Conservation (phyloP, 2,329 filamentous ascomycete genomes). For the Aureobasidium zeae region DNA sequence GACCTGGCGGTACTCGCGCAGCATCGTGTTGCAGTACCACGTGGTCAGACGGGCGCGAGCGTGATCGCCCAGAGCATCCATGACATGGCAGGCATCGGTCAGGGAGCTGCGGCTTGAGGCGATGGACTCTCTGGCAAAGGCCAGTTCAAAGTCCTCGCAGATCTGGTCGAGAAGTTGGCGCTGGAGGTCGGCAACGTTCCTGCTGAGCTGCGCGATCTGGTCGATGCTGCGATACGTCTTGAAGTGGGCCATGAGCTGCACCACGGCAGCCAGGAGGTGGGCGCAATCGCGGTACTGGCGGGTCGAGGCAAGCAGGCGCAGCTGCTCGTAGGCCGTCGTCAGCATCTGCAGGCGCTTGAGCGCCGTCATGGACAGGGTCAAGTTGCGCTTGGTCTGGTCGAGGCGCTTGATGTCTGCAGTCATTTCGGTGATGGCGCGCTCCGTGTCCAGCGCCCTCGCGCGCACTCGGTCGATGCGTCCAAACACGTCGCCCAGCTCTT, state of each 20-base stretch:
- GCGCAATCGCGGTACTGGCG: conserved; percentile 93
- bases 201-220: conserved; percentile 87
- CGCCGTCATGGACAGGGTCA: conserved; percentile 95
- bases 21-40: conserved; percentile 97
- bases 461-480: conserved; percentile 90
- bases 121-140: conserved; percentile 83
- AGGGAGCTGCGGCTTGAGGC: conserved; percentile 59
- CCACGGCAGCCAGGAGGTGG: conserved; percentile 82
- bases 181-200: conserved; percentile 89
- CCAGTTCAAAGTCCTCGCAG: conserved; percentile 97
- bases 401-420: conserved; percentile 97
- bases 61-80: conserved; percentile 86
- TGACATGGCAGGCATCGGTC: conserved; percentile 80
- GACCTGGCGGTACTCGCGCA: conserved; percentile 90
- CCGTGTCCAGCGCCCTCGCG: conserved; percentile 78
- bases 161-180: conserved; percentile 89
- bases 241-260: conserved; percentile 98
- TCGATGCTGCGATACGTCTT: conserved; percentile 96
- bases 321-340: conserved; percentile 96
- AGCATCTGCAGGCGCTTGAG: conserved; percentile 96
- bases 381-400: conserved; percentile 91
- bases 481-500: conserved; percentile 82
- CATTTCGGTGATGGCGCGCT: conserved; percentile 95
- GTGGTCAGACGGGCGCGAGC: conserved; percentile 74
- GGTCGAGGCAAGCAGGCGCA: conserved; percentile 70